These are phyloP conservation scores for Leccinum holopus DNA, from an alignment of 1,284 basidiomycete species.

Conservation along the genomic window DNA sequence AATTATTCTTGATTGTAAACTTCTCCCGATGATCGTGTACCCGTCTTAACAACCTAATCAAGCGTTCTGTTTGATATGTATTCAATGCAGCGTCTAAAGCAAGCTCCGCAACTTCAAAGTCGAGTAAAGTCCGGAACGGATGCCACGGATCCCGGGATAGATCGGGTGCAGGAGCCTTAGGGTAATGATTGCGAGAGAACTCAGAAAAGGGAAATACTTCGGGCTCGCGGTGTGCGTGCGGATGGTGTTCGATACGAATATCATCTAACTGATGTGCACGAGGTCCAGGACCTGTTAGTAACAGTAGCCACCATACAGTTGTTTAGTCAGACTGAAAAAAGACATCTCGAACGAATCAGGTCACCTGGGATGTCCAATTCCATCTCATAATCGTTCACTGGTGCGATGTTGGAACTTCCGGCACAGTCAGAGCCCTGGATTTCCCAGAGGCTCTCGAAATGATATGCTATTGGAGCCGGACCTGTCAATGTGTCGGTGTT, in stretches of 20 bases:
- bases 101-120: slow-evolving; percentile 12
- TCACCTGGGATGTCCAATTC: too few relatives aligned
- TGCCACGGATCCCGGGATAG: slow-evolving; percentile 5
- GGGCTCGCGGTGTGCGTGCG: background rate
- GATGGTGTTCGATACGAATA: slow-evolving; percentile 9
- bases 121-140: slow-evolving; percentile 7
- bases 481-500: too few relatives aligned
- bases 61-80: slow-evolving; percentile 4
- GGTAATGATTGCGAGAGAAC: background rate
- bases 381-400: too few relatives aligned
- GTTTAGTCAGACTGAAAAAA: background rate
- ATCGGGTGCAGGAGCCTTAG: background rate
- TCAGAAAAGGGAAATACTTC: background rate
- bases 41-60: slow-evolving; percentile 7
- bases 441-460: too few relatives aligned
- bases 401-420: too few relatives aligned
- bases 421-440: too few relatives aligned
- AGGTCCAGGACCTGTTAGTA: background rate
- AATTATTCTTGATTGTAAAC: slow-evolving; percentile 5
- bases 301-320: background rate
- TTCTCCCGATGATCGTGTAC: background rate
- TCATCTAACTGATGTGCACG: slow-evolving; percentile 4
- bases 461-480: too few relatives aligned
- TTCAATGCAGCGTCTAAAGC: slow-evolving; percentile 3
- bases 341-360: background rate